These are phyloP conservation scores for Saccharomyces mikatae DNA, from an alignment of 805 yeast species.

Conservation along the genomic window DNA sequence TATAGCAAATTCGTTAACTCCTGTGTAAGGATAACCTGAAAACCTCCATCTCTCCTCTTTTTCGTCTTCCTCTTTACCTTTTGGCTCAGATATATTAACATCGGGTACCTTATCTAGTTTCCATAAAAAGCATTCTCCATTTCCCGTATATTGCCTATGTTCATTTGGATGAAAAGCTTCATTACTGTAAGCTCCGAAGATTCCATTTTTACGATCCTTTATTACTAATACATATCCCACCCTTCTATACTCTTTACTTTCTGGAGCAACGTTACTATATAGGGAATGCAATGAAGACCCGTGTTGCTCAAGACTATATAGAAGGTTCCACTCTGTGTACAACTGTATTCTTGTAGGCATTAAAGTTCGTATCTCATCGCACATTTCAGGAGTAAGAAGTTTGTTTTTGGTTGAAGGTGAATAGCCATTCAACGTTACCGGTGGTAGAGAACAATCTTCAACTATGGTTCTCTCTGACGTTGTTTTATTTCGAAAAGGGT, in stretches of 20 bases:
- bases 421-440: conserved; percentile 56
- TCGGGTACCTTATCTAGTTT: conserved; percentile 44
- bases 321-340: conserved; percentile 64
- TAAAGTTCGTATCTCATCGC: conserved; percentile 63
- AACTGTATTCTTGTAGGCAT: conserved; percentile 76
- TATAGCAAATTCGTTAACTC: conserved; percentile 75
- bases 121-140: conserved; percentile 94
- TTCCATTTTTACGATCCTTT: conserved; percentile 51
- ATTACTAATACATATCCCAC: conserved; percentile 71
- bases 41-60: conserved; percentile 38
- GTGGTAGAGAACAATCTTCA: conserved; percentile 41
- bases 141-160: conserved; percentile 72
- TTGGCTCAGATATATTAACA: conserved; percentile 5
- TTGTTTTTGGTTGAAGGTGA: conserved; percentile 46
- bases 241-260: conserved; percentile 34
- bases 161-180: conserved; percentile 68
- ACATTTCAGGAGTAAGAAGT: conserved; percentile 53
- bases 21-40: conserved; percentile 81
- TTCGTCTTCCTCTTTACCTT: conserved; percentile 2
- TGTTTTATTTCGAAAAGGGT: neutral
- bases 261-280: conserved; percentile 49
- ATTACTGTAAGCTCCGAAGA: conserved; percentile 75
- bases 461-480: neutral
- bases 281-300: conserved; percentile 82
- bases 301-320: conserved; percentile 84